phyloP scores from a whole-genome alignment of 768 basidiomycete genomes.

The Amyloporia xantha region DNA sequence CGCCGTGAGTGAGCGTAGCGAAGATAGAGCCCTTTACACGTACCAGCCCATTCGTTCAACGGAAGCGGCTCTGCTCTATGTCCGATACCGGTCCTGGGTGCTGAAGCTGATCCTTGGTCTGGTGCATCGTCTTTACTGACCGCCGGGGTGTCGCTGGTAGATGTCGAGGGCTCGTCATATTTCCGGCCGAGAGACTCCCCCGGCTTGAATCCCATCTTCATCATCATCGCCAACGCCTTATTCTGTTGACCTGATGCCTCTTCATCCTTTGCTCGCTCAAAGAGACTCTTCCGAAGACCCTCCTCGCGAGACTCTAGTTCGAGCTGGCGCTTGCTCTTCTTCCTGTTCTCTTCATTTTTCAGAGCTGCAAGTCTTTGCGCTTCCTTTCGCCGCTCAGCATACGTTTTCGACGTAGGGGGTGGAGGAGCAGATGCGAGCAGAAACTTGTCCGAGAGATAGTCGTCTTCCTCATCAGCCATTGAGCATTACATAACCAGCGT shows the following conservation, averaged over 20 bases:
- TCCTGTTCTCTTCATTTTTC: slow-evolving; percentile 63
- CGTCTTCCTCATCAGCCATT: slow-evolving; percentile 75
- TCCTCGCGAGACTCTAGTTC: slow-evolving; percentile 74
- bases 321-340: slow-evolving; percentile 58
- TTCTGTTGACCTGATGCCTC: slow-evolving; percentile 45
- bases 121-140: background rate
- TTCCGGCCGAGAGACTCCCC: slow-evolving; percentile 67
- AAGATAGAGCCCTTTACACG: slow-evolving; percentile 18
- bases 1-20: too few species aligned
- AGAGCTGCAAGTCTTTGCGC: slow-evolving; percentile 47
- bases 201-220: slow-evolving; percentile 90
- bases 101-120: background rate
- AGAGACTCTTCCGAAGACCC: slow-evolving; percentile 73
- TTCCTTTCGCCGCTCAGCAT: slow-evolving; percentile 64
- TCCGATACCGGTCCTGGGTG: background rate
- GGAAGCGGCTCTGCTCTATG: slow-evolving; percentile 54
- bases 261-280: slow-evolving; percentile 66
- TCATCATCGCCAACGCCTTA: slow-evolving; percentile 86
- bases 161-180: slow-evolving; percentile 17
- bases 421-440: slow-evolving; percentile 35
- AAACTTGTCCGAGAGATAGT: slow-evolving; percentile 89
- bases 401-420: slow-evolving; percentile 47
- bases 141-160: slow-evolving; percentile 1
- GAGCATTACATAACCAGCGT: slow-evolving; percentile 8
- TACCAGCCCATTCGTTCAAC: slow-evolving; percentile 78